Percentiles rank a stretch among this genome's conserved stretches.
Evolutionary conservation across 257 asterid species (phyloP).

Genomic region (Capsicum chinense): DNA sequence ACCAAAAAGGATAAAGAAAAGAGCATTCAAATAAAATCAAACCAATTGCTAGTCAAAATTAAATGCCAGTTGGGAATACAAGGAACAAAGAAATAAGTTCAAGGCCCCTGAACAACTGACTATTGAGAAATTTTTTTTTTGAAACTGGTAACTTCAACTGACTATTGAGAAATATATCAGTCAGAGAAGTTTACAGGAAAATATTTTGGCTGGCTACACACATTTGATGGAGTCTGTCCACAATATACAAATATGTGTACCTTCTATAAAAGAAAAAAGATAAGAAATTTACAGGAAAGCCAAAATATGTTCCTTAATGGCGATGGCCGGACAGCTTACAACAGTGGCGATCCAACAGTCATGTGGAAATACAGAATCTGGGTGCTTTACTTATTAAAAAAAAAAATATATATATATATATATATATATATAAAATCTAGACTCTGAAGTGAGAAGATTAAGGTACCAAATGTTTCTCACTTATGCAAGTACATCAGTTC

Average conservation of each 20-base stretch:
- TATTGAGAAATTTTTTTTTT: not conserved
- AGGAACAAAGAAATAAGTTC: slow-evolving; percentile 19
- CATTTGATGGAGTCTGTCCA: not conserved
- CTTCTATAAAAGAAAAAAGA: not conserved
- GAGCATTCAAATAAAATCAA: slow-evolving; percentile 30
- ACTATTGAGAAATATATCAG: slow-evolving; percentile 4
- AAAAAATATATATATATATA: too few relatives aligned
- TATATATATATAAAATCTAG: not conserved
- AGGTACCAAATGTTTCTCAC: not conserved
- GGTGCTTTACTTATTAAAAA: not conserved
- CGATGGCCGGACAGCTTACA: not conserved
- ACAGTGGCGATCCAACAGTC: not conserved
- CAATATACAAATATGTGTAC: not conserved
- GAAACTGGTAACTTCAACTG: not conserved
- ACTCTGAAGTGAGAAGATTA: not conserved
- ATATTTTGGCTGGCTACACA: not conserved
- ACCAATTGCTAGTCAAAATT: not conserved
- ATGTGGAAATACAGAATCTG: not conserved
- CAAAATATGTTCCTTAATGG: not conserved
- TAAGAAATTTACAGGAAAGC: not conserved
- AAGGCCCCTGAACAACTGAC: not conserved
- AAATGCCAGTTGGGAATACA: slow-evolving; percentile 6
- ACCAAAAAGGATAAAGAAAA: slow-evolving; percentile 19
- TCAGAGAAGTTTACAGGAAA: not conserved
- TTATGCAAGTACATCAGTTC: not conserved